Evolutionary conservation across 2,329 filamentous ascomycete genomes (phyloP).

Genomic region (Pseudogymnoascus sp.): DNA sequence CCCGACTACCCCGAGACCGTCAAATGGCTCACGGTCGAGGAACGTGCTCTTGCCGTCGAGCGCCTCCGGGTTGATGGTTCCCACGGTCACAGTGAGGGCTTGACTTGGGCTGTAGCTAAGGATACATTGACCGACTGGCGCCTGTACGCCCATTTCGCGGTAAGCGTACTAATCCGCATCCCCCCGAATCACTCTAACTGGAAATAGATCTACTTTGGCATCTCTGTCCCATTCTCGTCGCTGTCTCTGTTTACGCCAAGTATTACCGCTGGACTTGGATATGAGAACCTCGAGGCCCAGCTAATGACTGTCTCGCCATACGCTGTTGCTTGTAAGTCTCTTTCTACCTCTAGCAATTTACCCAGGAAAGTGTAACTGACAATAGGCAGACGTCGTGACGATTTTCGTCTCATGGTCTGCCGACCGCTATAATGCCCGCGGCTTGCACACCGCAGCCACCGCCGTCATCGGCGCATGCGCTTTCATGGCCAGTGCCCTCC

Average conservation of each 20-base stretch:
- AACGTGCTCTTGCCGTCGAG: constrained; percentile 36
- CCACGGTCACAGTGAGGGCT: constrained; percentile 38
- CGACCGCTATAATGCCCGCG: constrained; percentile 54
- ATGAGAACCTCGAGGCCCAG: constrained; percentile 52
- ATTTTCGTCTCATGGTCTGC: constrained; percentile 50
- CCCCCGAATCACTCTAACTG: background rate
- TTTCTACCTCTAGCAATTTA: background rate
- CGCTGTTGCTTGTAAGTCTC: constrained; percentile 45
- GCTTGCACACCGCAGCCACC: constrained; percentile 42
- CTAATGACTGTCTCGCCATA: constrained; percentile 62
- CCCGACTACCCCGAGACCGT: constrained; percentile 44
- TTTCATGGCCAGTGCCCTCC: constrained; percentile 39
- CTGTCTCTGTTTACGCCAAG: constrained; percentile 42
- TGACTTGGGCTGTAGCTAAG: constrained; percentile 12
- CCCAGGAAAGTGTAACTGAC: background rate
- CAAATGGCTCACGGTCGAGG: constrained; percentile 37
- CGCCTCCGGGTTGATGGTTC: constrained; percentile 38
- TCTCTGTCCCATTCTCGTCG: background rate
- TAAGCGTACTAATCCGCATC: background rate
- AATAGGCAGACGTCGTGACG: constrained; percentile 34
- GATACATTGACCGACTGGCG: background rate
- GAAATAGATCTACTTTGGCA: background rate
- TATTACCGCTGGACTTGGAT: constrained; percentile 52
- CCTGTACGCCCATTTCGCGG: background rate
- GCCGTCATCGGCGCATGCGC: constrained; percentile 46